These are phyloP conservation scores for Xylaria hypoxylon DNA, from an alignment of 2,329 filamentous ascomycete genomes.

Conservation along the genomic window DNA sequence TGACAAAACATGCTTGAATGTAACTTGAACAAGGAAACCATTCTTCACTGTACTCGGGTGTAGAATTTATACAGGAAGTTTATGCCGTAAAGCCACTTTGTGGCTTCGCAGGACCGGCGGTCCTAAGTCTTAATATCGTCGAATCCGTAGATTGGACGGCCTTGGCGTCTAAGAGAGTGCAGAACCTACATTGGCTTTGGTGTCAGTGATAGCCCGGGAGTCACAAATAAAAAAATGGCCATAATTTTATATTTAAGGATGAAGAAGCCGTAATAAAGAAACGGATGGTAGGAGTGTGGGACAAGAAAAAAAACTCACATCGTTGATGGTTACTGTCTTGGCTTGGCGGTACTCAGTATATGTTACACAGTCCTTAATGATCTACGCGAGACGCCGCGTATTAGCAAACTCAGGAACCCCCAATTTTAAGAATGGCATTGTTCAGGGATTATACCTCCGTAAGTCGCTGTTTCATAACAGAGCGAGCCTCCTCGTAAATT, in stretches of 20 bases:
- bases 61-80: background rate
- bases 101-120: background rate
- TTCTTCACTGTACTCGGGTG: background rate
- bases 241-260: background rate
- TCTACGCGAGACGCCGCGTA: constrained; percentile 53
- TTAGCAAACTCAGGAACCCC: constrained; percentile 20
- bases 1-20: background rate
- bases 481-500: constrained; percentile 73
- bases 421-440: background rate
- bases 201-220: constrained; percentile 10
- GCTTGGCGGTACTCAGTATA: constrained; percentile 66
- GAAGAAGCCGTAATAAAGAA: background rate
- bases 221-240: background rate
- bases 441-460: constrained; percentile 54
- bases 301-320: constrained; percentile 60
- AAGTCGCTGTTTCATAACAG: constrained; percentile 63
- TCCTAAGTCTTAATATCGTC: constrained; percentile 56
- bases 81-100: background rate
- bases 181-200: constrained; percentile 60
- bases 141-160: constrained; percentile 69
- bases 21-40: background rate
- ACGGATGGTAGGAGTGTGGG: background rate
- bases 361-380: constrained; percentile 61
- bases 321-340: constrained; percentile 72
- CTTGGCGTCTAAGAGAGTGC: constrained; percentile 60